Percentiles rank a stretch among this genome's conserved stretches.
Evolutionary conservation across 768 basidiomycete genomes (phyloP).

Genomic region (Imleria badia): DNA sequence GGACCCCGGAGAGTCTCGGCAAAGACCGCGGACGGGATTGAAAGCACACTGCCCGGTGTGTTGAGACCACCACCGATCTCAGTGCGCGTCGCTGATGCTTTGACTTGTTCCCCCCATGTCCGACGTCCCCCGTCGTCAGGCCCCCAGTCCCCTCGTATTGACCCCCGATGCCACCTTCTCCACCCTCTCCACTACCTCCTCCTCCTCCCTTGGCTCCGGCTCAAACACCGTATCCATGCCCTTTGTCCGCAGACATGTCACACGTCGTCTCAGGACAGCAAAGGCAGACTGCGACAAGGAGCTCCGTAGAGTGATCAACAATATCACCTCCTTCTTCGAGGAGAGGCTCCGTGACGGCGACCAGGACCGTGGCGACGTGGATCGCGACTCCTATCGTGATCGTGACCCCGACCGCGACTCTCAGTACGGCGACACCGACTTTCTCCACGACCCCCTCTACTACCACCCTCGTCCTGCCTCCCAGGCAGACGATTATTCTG

Average conservation of each 20-base stretch:
- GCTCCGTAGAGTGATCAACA: constrained; percentile 89
- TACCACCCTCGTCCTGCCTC: constrained; percentile 56
- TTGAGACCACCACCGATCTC: constrained; percentile 5
- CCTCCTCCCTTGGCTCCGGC: constrained; percentile 42
- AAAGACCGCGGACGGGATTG: constrained; percentile 4
- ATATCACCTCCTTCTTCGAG: constrained; percentile 94
- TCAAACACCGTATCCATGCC: constrained; percentile 88
- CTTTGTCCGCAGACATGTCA: constrained; percentile 90
- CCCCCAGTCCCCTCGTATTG: constrained; percentile 80
- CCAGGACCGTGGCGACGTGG: constrained; percentile 57
- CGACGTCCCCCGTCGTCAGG: constrained; percentile 47
- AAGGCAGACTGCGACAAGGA: constrained; percentile 98
- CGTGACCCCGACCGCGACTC: constrained; percentile 58
- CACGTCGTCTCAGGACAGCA: constrained; percentile 86
- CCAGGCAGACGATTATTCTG: constrained; percentile 73
- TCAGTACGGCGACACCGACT: constrained; percentile 54
- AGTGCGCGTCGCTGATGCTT: constrained; percentile 21
- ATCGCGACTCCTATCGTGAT: constrained; percentile 53
- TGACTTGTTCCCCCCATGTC: constrained; percentile 22
- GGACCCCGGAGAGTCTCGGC: constrained; percentile 24
- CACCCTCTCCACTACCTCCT: background rate
- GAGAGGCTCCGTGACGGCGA: constrained; percentile 80
- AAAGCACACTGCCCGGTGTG: background rate
- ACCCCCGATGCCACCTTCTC: constrained; percentile 50
- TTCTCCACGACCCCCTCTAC: constrained; percentile 59